A percentile compares a stretch with the other conserved stretches of the same genome.
Evolutionary conservation across 2,329 filamentous ascomycete genomes (phyloP).

Genomic region (Xylaria arbuscula): DNA sequence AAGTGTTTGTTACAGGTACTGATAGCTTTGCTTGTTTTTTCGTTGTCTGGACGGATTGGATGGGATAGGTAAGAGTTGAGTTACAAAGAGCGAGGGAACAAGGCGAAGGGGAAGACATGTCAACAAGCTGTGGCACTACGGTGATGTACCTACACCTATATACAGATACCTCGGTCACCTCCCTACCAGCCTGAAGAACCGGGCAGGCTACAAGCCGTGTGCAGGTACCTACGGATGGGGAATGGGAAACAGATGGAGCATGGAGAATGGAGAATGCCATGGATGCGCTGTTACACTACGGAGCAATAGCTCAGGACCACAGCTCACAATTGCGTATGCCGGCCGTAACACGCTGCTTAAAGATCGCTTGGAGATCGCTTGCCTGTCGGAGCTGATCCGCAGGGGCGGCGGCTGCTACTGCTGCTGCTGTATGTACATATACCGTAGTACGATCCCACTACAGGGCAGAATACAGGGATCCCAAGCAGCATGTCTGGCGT

Average conservation of each 20-base stretch:
- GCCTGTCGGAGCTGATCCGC: conserved; percentile 3
- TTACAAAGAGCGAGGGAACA: conserved; percentile 30
- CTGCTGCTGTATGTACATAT: too few species aligned
- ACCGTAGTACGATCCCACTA: too few species aligned
- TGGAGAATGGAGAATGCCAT: conserved; percentile 18
- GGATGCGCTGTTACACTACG: conserved; percentile 27
- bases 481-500: conserved; percentile 42
- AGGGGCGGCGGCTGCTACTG: neutral
- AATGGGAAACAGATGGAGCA: conserved; percentile 21
- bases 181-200: neutral
- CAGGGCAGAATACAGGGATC: conserved; percentile 40
- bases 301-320: conserved; percentile 36
- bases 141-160: conserved; percentile 24
- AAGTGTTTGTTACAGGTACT: neutral
- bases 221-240: neutral
- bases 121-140: conserved; percentile 21
- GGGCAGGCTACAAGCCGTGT: neutral
- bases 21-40: neutral
- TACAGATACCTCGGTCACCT: conserved; percentile 26
- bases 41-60: conserved; percentile 4
- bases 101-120: conserved; percentile 5
- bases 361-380: neutral
- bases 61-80: neutral
- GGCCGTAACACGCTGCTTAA: neutral
- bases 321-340: conserved; percentile 23